phyloP scores from a whole-genome alignment of 495 filamentous ascomycete species.

The Massariosphaeria phaeospora region DNA sequence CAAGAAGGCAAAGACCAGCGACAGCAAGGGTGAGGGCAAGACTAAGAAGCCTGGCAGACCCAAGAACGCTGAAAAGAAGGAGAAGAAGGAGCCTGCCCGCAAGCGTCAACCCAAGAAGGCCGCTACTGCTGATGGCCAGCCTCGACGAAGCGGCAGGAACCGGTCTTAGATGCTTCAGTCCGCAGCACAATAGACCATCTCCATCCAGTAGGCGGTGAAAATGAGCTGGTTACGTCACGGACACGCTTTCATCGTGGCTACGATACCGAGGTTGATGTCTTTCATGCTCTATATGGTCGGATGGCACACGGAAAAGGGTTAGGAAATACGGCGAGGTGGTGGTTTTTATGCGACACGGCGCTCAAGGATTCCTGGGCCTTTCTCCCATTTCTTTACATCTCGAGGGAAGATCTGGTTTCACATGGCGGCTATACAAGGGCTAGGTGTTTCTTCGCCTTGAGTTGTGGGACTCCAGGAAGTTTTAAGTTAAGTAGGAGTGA shows the following conservation, averaged over 20 bases:
- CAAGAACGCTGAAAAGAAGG: slow-evolving; percentile 39
- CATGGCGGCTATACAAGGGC: slow-evolving; percentile 15
- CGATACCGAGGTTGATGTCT: too few species aligned
- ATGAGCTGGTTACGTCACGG: too few species aligned
- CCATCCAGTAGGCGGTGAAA: too few species aligned
- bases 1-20: slow-evolving; percentile 41
- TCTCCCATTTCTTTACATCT: not conserved
- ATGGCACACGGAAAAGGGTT: too few species aligned
- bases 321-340: too few species aligned
- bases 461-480: too few species aligned
- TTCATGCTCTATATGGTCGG: too few species aligned
- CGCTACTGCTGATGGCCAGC: slow-evolving; percentile 40
- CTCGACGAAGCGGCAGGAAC: slow-evolving; percentile 37
- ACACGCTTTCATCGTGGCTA: too few species aligned
- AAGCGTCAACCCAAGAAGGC: slow-evolving; percentile 41
- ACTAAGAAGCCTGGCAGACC: slow-evolving; percentile 44
- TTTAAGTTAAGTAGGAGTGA: too few species aligned
- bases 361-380: not conserved
- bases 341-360: too few species aligned
- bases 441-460: slow-evolving; percentile 1
- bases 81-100: slow-evolving; percentile 35
- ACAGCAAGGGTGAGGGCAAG: slow-evolving; percentile 23
- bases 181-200: too few species aligned
- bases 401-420: slow-evolving; percentile 4
- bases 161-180: slow-evolving; percentile 26